A percentile compares a stretch with the other conserved stretches of the same genome.
Conservation (phyloP, 2,329 filamentous ascomycete genomes). For the Fusarium sp. region DNA sequence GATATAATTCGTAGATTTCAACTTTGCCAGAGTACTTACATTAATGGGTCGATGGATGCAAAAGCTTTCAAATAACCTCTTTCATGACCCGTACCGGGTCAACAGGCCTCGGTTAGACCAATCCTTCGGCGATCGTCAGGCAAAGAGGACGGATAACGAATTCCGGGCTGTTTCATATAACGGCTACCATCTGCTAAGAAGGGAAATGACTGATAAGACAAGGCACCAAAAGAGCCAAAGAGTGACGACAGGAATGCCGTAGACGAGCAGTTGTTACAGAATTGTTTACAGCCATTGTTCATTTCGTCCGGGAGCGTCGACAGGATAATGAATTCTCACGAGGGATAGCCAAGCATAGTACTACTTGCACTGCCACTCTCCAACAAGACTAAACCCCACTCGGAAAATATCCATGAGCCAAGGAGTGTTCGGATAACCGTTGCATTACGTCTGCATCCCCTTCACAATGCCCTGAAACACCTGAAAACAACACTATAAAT, state of each 20-base stretch:
- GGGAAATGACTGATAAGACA: not conserved
- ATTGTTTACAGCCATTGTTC: not conserved
- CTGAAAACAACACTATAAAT: not conserved
- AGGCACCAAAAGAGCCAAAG: too few species aligned
- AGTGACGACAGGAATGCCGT: accelerated
- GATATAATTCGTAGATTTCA: accelerated
- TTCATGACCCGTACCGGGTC: not conserved
- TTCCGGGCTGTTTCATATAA: not conserved
- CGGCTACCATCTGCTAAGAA: accelerated
- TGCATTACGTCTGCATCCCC: not conserved
- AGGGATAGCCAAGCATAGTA: slow-evolving; percentile 16
- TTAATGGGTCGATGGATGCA: not conserved
- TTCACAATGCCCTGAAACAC: not conserved
- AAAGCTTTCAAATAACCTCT: not conserved
- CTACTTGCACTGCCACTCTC: slow-evolving; percentile 26
- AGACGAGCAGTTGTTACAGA: not conserved
- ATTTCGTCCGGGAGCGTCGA: not conserved
- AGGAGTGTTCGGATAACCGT: not conserved
- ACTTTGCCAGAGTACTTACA: not conserved
- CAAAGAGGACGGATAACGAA: not conserved
- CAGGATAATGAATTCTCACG: not conserved
- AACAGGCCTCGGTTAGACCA: not conserved
- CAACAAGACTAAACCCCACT: slow-evolving; percentile 21
- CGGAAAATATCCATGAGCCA: not conserved
- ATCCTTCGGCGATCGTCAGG: not conserved